Evolutionary conservation across 257 asterid genomes (phyloP).

Genomic region (Petunia axillaris): DNA sequence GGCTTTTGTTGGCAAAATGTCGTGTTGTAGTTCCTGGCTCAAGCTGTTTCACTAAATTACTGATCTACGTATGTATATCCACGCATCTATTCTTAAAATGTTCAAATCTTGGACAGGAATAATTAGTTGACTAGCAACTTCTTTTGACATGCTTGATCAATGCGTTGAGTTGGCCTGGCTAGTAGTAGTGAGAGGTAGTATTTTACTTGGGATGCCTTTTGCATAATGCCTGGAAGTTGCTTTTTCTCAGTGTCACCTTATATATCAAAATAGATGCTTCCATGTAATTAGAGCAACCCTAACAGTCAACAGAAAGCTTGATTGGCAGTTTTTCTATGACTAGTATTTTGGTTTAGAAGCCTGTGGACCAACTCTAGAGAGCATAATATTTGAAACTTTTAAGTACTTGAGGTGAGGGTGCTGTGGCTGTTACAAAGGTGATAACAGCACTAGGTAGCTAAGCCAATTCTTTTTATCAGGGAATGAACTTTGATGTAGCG

Average conservation of each 20-base stretch:
- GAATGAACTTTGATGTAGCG: constrained; percentile 10
- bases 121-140: neutral
- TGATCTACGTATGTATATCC: neutral
- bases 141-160: neutral
- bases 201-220: no score
- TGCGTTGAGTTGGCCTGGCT: neutral
- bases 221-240: neutral
- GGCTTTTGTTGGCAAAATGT: neutral
- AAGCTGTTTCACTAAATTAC: constrained; percentile 1
- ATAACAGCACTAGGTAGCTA: neutral
- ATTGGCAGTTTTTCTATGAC: neutral
- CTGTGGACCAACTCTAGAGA: constrained; percentile 2
- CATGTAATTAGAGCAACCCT: neutral
- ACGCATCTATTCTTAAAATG: neutral
- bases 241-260: neutral
- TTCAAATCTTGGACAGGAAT: neutral
- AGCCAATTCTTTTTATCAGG: neutral
- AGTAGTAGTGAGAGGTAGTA: neutral
- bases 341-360: constrained; percentile 17
- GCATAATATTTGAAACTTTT: neutral
- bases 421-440: neutral
- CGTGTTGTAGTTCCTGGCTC: neutral
- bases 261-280: neutral
- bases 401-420: neutral
- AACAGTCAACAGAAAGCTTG: neutral